These are phyloP conservation scores for Alternaria tenuissima DNA, from an alignment of 2,329 filamentous ascomycete genomes.

Conservation along the genomic window DNA sequence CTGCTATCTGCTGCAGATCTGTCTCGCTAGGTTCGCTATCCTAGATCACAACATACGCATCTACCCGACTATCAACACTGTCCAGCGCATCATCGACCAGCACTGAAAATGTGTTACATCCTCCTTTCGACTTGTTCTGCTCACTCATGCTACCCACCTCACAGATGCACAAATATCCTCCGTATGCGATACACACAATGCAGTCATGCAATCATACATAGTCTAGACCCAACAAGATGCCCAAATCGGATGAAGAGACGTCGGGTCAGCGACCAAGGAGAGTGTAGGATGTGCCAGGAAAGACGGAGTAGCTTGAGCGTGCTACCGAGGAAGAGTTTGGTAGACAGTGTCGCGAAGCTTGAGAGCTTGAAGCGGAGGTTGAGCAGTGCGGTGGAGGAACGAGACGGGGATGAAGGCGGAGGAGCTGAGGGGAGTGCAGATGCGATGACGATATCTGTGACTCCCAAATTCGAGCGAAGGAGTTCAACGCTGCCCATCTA, in stretches of 20 bases:
- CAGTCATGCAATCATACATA: slow-evolving; percentile 29
- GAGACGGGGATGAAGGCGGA: not conserved
- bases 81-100: not conserved
- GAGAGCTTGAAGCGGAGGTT: not conserved
- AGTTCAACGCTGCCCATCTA: not conserved
- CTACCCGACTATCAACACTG: not conserved
- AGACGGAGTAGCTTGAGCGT: slow-evolving; percentile 30
- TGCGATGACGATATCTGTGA: not conserved
- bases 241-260: slow-evolving; percentile 37
- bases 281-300: slow-evolving; percentile 21
- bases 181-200: slow-evolving; percentile 31
- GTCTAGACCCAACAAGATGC: slow-evolving; percentile 28
- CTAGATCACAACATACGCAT: not conserved
- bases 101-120: slow-evolving; percentile 36
- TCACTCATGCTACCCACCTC: not conserved
- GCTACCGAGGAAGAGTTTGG: not conserved
- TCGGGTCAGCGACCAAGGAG: not conserved
- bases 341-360: not conserved
- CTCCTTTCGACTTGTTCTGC: slow-evolving; percentile 29
- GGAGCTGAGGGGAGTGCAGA: not conserved
- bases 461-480: not conserved
- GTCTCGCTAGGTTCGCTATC: not conserved
- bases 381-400: not conserved
- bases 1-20: not conserved
- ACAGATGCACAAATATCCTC: slow-evolving; percentile 22